phyloP scores from a whole-genome alignment of 208 protist genomes.

The Crithidia fasciculata region DNA sequence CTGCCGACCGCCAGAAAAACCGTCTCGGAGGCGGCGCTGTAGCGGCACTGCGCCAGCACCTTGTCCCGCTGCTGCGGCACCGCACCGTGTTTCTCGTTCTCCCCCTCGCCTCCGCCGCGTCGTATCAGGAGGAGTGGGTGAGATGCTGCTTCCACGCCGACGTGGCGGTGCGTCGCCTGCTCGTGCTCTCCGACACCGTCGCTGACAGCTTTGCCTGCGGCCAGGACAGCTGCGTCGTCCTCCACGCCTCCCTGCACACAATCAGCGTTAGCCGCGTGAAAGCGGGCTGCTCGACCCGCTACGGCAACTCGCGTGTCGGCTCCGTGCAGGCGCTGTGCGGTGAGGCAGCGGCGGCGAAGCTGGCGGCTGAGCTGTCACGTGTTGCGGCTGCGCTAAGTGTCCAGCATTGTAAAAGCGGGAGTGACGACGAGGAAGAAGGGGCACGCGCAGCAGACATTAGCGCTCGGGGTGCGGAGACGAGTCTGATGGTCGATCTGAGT shows the following conservation, averaged over 20 bases:
- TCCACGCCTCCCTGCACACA: constrained; percentile 22
- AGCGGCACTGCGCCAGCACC: neutral
- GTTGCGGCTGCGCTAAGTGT: neutral
- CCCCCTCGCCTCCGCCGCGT: constrained; percentile 27
- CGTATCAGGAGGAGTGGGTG: constrained; percentile 43
- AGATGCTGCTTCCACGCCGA: constrained; percentile 32
- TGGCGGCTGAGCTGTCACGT: constrained; percentile 1
- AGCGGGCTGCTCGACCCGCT: constrained; percentile 24
- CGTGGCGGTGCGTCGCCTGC: constrained; percentile 34
- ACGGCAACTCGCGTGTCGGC: constrained; percentile 21
- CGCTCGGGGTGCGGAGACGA: no score
- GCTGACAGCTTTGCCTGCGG: constrained; percentile 56
- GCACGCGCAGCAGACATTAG: neutral
- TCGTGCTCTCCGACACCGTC: constrained; percentile 68
- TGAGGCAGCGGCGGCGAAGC: neutral
- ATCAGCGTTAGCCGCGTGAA: constrained; percentile 27
- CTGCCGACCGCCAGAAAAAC: neutral
- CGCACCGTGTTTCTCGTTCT: constrained; percentile 50
- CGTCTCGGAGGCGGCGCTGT: neutral
- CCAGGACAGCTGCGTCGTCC: constrained; percentile 25
- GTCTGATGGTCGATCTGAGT: neutral
- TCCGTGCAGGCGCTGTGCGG: constrained; percentile 17
- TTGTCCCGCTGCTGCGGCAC: constrained; percentile 39
- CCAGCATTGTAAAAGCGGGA: no score
- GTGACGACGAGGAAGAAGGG: neutral